Evolutionary conservation across 495 filamentous ascomycete genomes (phyloP).

Genomic region (Bombardia bombarda): DNA sequence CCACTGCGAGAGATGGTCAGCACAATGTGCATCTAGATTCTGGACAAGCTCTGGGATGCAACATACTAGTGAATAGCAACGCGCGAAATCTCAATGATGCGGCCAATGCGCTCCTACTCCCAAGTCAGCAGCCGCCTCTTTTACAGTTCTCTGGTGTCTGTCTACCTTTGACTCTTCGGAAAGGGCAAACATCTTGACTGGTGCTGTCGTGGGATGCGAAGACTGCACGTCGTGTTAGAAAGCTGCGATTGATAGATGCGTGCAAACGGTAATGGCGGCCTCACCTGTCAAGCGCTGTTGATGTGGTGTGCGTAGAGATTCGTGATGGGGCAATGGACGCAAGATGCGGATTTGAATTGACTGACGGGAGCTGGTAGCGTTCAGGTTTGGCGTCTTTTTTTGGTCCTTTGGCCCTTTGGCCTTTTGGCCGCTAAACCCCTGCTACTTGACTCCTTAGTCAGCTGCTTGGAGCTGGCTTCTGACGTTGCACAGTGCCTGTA

Average conservation of each 20-base stretch:
- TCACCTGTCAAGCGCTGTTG: background rate
- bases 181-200: conserved; percentile 65
- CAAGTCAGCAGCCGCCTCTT: conserved; percentile 2
- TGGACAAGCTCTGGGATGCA: background rate
- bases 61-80: conserved; percentile 95
- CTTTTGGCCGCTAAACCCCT: too few species aligned
- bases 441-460: too few species aligned
- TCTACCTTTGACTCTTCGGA: conserved; percentile 94
- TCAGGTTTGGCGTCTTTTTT: background rate
- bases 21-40: conserved; percentile 1
- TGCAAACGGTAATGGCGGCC: too few species aligned
- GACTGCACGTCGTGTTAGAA: background rate
- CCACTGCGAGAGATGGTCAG: conserved; percentile 54
- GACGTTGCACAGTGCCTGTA: too few species aligned
- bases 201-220: background rate
- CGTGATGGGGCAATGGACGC: background rate
- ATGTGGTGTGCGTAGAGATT: background rate
- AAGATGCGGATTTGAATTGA: background rate
- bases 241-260: background rate
- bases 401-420: too few species aligned
- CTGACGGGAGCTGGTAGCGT: too few species aligned
- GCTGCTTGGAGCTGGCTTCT: too few species aligned
- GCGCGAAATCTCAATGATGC: conserved; percentile 86
- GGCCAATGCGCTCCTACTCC: conserved; percentile 84
- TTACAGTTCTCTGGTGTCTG: background rate